Base-by-base conservation (phyloP, 345 rosid genomes). In the Clarkia xantiana region DNA sequence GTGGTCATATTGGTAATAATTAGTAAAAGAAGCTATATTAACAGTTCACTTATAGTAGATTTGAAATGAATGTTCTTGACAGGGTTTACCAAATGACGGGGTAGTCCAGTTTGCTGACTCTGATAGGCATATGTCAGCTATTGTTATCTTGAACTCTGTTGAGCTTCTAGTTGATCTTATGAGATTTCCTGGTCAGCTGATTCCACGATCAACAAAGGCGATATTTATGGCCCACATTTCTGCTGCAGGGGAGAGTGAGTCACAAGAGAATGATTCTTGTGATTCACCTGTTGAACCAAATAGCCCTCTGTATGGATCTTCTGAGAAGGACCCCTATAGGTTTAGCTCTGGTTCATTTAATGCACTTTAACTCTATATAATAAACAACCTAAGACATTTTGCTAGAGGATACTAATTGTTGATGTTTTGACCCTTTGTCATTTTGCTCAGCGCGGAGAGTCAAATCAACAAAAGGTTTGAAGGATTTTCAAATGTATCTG, bases 201-300 rank as follows among this genome's bases (percentile, higher is more conserved):
- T 84, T 58, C 96, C 95, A 8, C 55, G 71, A 46, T 77, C 95
- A 52, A 83, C 94, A 40, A 86, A 73, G 59, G 97, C 94, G 25
- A 83, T 86, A 25, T 72, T 74, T 62, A 83, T 86, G 96, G 74
- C 88, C 68, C 97, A 90, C 70, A 69, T 79, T 44, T 75, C 96
- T 57, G 82, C 88, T 11, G 86, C 88, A 54, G 97, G 91, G 76
- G 97, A 90, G 79, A 90, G 95, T 71, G 97, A 90, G 69, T 90
- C 91, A 60, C 94, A 94, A 53, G 96, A 87, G 70, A 87, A 91
- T 71, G 98, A 91, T 70, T 91, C 98, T 14, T 91, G 98, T 40
- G 99, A 91, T 68, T 91, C 99, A 57, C 99, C 99, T 16, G 67
- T 91, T 42, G 99, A 93, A 71, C 99, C 99, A 60, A 93, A 93